Percentiles rank a stretch among this genome's conserved stretches.
Conservation (phyloP, 768 basidiomycete species). For the Pleurotus platypus region DNA sequence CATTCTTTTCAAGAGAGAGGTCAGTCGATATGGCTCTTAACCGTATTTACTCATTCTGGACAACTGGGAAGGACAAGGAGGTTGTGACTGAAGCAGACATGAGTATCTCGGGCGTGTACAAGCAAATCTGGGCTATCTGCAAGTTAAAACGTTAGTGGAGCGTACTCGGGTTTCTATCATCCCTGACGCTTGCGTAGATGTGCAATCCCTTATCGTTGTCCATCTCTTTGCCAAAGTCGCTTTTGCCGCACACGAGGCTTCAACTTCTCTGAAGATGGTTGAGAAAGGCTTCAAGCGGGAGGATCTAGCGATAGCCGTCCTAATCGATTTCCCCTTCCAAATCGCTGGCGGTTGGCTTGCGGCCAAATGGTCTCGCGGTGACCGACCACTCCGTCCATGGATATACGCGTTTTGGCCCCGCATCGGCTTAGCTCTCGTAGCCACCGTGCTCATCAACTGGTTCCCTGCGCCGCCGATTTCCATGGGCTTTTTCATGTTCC, state of each 20-base stretch:
- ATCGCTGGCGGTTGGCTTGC: conserved; percentile 93
- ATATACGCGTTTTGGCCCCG: conserved; percentile 89
- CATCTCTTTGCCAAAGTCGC: conserved; percentile 93
- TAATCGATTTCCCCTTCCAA: conserved; percentile 98
- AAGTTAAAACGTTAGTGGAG: conserved; percentile 76
- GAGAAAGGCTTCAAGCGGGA: conserved; percentile 96
- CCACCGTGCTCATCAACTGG: conserved; percentile 74
- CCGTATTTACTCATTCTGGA: neutral
- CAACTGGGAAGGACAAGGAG: conserved; percentile 62
- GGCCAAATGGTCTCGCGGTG: conserved; percentile 85
- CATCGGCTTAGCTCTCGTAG: conserved; percentile 65
- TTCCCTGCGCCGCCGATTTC: conserved; percentile 81
- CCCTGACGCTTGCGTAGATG: conserved; percentile 49
- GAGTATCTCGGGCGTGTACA: conserved; percentile 88
- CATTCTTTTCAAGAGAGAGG: conserved; percentile 86
- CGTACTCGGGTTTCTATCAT: conserved; percentile 2
- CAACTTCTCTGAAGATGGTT: conserved; percentile 88
- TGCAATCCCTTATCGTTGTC: conserved; percentile 82
- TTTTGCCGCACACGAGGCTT: conserved; percentile 91
- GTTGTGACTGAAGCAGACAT: conserved; percentile 74
- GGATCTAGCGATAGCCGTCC: conserved; percentile 91
- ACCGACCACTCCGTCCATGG: conserved; percentile 82
- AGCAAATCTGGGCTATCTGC: conserved; percentile 92
- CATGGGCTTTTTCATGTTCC: conserved; percentile 71
- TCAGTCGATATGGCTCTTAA: conserved; percentile 23